Percentiles rank a stretch among this genome's conserved stretches.
Evolutionary conservation across 371 early-diverging fungal genomes (phyloP).

Genomic region (Mucor velutinosus): DNA sequence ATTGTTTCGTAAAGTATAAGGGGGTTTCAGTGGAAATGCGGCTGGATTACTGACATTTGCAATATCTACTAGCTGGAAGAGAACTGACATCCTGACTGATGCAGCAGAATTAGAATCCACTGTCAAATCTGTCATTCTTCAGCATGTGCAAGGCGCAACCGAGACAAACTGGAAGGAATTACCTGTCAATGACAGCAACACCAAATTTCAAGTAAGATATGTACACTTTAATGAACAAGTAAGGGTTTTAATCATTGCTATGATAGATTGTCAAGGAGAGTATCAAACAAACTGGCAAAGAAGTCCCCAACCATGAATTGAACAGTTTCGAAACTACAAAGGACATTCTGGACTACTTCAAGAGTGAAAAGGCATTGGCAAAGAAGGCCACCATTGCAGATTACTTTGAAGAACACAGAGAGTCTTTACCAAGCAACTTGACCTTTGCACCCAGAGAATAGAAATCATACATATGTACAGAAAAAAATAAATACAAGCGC

Average conservation of each 20-base stretch:
- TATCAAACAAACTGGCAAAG: conserved; percentile 45
- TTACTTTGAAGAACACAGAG: conserved; percentile 21
- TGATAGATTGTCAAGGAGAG: conserved; percentile 42
- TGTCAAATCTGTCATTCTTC: conserved; percentile 35
- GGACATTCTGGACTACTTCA: conserved; percentile 36
- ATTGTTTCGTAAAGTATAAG: conserved; percentile 27
- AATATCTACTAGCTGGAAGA: conserved; percentile 36
- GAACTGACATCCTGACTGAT: conserved; percentile 22
- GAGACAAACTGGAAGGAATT: conserved; percentile 35
- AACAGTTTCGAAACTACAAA: conserved; percentile 34
- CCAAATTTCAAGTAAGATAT: conserved; percentile 40
- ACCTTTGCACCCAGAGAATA: conserved; percentile 19
- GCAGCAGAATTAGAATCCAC: conserved; percentile 29
- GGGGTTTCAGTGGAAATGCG: neutral
- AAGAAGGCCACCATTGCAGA: conserved; percentile 11
- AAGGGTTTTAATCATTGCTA: neutral
- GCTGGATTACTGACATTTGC: neutral
- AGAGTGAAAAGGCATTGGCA: conserved; percentile 5
- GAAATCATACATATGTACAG: conserved; percentile 8
- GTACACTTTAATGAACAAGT: neutral
- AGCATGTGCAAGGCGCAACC: conserved; percentile 25
- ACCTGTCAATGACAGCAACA: conserved; percentile 20
- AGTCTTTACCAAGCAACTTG: conserved; percentile 23
- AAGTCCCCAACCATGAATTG: conserved; percentile 41
- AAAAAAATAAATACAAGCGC: conserved; percentile 1